A percentile compares a stretch with the other conserved stretches of the same genome.
phyloP scores from a whole-genome alignment of 208 protist species.

The Wallacemonas sp. region DNA sequence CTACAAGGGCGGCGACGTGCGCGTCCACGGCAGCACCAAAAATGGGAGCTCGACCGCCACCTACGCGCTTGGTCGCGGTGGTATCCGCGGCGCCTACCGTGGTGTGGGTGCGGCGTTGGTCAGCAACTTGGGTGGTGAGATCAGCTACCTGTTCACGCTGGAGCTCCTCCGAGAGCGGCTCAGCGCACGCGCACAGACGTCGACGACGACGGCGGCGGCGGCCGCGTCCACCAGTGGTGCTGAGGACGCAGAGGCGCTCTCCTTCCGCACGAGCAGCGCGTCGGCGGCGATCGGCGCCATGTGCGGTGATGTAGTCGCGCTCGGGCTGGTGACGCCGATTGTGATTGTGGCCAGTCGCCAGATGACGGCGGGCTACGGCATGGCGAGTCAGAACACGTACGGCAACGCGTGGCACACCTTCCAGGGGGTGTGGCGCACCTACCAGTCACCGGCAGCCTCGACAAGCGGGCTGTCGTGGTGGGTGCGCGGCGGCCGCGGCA shows the following conservation, averaged over 20 bases:
- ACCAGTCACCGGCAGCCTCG: conserved; percentile 26
- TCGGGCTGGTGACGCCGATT: conserved; percentile 66
- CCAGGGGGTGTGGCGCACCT: conserved; percentile 44
- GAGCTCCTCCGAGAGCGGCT: conserved; percentile 40
- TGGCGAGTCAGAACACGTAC: conserved; percentile 63
- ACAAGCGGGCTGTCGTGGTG: background rate
- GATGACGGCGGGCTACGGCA: conserved; percentile 83
- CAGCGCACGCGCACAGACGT: background rate
- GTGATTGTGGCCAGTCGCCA: conserved; percentile 78
- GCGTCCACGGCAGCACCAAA: background rate
- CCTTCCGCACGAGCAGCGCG: conserved; percentile 43
- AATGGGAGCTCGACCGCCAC: background rate
- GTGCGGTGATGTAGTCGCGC: conserved; percentile 65
- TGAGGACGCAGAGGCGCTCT: conserved; percentile 13
- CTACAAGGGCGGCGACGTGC: conserved; percentile 46
- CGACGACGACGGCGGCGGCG: background rate
- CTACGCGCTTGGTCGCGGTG: conserved; percentile 48
- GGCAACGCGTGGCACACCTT: conserved; percentile 36
- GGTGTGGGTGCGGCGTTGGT: conserved; percentile 70
- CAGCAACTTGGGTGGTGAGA: conserved; percentile 76
- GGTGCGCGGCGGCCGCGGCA: conserved; percentile 22
- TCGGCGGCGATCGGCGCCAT: conserved; percentile 67
- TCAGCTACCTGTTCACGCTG: conserved; percentile 72
- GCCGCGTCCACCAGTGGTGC: background rate
- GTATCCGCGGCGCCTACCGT: conserved; percentile 69